phyloP scores from a whole-genome alignment of 768 basidiomycete genomes.

The Tylopilus subfusipes region DNA sequence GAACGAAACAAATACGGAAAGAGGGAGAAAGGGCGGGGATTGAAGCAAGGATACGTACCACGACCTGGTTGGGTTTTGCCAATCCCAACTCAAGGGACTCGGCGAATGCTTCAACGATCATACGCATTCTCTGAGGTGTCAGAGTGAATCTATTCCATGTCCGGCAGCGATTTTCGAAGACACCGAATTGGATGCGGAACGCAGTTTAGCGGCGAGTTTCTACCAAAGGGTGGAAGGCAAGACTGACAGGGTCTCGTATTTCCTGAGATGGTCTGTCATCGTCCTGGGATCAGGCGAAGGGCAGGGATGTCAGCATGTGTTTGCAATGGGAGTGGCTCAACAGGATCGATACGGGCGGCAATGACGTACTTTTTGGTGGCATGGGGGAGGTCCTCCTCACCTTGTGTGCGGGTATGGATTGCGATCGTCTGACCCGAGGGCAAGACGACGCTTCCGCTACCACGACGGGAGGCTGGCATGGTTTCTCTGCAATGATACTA shows the following conservation, averaged over 20 bases:
- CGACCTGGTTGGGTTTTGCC: slow-evolving; percentile 75
- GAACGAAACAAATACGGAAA: slow-evolving; percentile 6
- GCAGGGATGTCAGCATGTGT: slow-evolving; percentile 4
- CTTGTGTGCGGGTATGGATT: slow-evolving; percentile 84
- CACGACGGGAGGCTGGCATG: slow-evolving; percentile 72
- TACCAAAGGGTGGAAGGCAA: not conserved
- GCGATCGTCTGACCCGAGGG: slow-evolving; percentile 77
- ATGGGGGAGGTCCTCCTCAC: slow-evolving; percentile 85
- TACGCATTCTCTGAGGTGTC: slow-evolving; percentile 89
- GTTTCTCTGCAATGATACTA: slow-evolving; percentile 8
- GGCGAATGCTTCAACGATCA: slow-evolving; percentile 95
- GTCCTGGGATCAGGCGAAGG: slow-evolving; percentile 47
- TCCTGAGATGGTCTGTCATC: slow-evolving; percentile 90
- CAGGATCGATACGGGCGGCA: not conserved
- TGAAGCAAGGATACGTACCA: slow-evolving; percentile 60
- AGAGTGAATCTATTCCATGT: slow-evolving; percentile 63
- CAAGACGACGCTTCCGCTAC: slow-evolving; percentile 70
- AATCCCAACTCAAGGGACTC: slow-evolving; percentile 88
- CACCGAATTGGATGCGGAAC: not conserved
- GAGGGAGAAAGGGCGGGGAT: not conserved
- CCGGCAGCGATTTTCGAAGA: not conserved
- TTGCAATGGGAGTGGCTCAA: not conserved
- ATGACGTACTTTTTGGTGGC: slow-evolving; percentile 82
- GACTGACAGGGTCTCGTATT: slow-evolving; percentile 82
- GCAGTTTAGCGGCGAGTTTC: slow-evolving; percentile 1